Base-by-base conservation (phyloP, 805 yeast species). In the Saturnispora kantuleensis region DNA sequence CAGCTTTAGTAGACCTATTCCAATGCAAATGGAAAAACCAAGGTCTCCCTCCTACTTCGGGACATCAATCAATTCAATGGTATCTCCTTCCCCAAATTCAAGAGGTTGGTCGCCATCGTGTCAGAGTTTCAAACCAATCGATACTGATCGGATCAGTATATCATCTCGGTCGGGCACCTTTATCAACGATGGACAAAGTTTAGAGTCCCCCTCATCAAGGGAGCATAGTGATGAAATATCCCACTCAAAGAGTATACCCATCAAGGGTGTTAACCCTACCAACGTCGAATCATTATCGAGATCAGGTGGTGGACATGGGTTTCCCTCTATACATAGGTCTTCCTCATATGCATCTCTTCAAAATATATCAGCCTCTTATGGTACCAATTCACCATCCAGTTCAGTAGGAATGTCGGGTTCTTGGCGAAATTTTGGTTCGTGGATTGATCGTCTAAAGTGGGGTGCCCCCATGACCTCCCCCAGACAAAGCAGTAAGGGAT, bases 281-380 rank as follows among this genome's bases (percentile, higher is more conserved):
- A 50, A 36, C 18, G 55, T 49, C 12, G 51, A 44, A 13, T 50
- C 59, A 4, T 56, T 55, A 38, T 41, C 56, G 11, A 47, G 50
- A 10, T 31, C 49, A 11, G 13, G 26, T 21, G 10, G 12, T 21
- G 17, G 21, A 8, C 37, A 28, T 13, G 10, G 10, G 4, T 50
- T 50, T 13, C 53, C 62, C 8, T 49, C 47, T 11, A 30, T 60
- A 1, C 54, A 54, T 9, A 47, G 61, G 15, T 52, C 62, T 9
- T 57, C 65, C 2, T 60, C 67, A 3, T 62, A 63, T 37, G 60
- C 62, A 2, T 64, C 69, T 8, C 51, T 64, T 18, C 67, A 63
- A 47, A 56, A 55, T 44, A 42, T 64, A 31, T 64, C 67, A 11
- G 53, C 65, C 12, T 68, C 75, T 10, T 60, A 70, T 36, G 63